Evolutionary conservation across 2,329 filamentous ascomycete genomes (phyloP).

Genomic region (Ceratocystis destructans): DNA sequence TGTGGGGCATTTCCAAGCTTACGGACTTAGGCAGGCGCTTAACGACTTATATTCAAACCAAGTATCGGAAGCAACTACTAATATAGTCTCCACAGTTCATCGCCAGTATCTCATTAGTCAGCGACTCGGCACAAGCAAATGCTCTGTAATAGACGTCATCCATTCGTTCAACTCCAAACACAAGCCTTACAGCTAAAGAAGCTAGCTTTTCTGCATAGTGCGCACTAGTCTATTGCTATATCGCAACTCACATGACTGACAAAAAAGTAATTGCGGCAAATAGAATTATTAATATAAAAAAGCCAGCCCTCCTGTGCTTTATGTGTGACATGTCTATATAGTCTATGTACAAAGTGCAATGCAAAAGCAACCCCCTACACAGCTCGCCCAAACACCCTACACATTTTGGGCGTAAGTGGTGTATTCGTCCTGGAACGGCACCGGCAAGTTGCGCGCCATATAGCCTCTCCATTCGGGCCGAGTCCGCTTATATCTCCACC

Average conservation of each 20-base stretch:
- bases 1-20: background rate
- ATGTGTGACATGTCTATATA: background rate
- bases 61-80: too few species aligned
- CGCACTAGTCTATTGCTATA: too few species aligned
- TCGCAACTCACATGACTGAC: too few species aligned
- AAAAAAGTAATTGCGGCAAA: too few species aligned
- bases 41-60: too few species aligned
- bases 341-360: background rate
- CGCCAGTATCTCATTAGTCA: too few species aligned
- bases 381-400: background rate
- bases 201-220: background rate
- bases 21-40: background rate
- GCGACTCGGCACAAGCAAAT: too few species aligned
- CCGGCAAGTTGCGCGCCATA: conserved; percentile 33
- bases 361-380: conserved; percentile 8
- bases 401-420: background rate
- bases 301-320: background rate
- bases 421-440: conserved; percentile 23
- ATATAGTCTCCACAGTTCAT: too few species aligned
- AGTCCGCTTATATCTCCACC: conserved; percentile 32
- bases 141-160: too few species aligned
- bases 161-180: background rate
- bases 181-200: background rate
- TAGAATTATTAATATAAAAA: background rate
- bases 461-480: conserved; percentile 41